Percentiles rank a stretch among this genome's conserved stretches.
These are phyloP conservation scores for Diaporthe nobilis DNA, from an alignment of 2,329 filamentous ascomycete genomes.

Conservation along the genomic window DNA sequence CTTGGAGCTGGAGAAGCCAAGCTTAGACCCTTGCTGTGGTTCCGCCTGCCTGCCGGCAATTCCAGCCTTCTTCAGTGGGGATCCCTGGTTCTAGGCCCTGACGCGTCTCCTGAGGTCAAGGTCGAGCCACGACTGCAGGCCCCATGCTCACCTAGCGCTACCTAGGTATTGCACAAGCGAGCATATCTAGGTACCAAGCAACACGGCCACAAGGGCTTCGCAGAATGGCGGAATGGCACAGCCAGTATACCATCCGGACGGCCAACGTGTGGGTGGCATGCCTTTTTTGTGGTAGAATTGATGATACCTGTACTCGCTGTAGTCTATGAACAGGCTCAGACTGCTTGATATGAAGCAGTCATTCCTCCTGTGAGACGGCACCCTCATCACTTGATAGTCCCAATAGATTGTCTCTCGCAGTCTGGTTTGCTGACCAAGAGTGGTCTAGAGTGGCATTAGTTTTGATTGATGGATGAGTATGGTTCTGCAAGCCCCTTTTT, in stretches of 20 bases:
- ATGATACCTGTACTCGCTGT: too few relatives aligned
- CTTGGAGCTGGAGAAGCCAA: conserved; percentile 33
- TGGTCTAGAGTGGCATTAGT: conserved; percentile 8
- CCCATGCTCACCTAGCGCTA: neutral
- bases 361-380: neutral
- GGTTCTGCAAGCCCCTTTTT: neutral
- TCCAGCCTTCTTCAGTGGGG: conserved; percentile 31
- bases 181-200: neutral
- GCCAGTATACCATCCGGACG: neutral
- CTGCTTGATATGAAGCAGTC: too few relatives aligned
- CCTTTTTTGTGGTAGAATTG: neutral
- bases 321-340: neutral
- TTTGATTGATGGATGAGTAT: conserved; percentile 9
- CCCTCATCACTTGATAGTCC: neutral
- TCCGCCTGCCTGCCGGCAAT: conserved; percentile 27
- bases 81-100: conserved; percentile 21
- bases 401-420: neutral
- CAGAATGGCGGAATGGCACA: neutral
- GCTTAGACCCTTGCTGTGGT: conserved; percentile 13
- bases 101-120: neutral
- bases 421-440: neutral
- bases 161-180: neutral
- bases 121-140: conserved; percentile 8
- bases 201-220: neutral
- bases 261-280: neutral